Base-by-base conservation (phyloP, 2,329 filamentous ascomycete species). In the Fusarium sambucinum region DNA sequence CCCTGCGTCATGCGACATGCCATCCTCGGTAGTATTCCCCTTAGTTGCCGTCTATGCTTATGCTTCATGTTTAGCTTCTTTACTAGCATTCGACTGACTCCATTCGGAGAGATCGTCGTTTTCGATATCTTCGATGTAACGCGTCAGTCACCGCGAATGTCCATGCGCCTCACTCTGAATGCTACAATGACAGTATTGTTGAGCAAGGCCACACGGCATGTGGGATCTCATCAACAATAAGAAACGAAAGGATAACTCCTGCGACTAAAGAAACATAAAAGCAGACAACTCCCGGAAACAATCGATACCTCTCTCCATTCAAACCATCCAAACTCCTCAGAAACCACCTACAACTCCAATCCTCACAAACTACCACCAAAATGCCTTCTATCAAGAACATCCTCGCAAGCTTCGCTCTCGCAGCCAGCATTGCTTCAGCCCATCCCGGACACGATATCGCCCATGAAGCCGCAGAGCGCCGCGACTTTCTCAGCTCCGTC, bases 391-490 rank as follows among this genome's bases (percentile, higher is more conserved):
- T 64, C 25, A 66, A 66, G 25, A 71, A 50, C 11, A 30, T 69
- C n/a, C 35, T 73, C 23, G 16, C 65, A 38, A 47, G 51, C 37
- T 48, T 61, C 32, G 58, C 68, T 21, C 45, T 72, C 8, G 44
- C 60, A n/a, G 62, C 61, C 13, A 59, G 55, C 23, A 48, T 70
- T 8, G 70, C 51, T 47, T 47, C 69, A 19, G 82, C 82, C 21
- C 83, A 87, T 61, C 84, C 84, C 2, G 84, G 84, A 62, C 83
- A 86, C 63, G 80, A 85, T 52, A 63, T 83, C 38, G 76, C 76
- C 42, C 77, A 83, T 12, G 85, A 87, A 74, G 80, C 83, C 32
- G 79, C 79, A 13, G 82, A 85, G 75, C 84, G 84, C 35, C 82
- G 82, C 29, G 76, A 80, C 0, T 86, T 83, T 67, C 74, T 76